phyloP scores from a whole-genome alignment of 805 yeast genomes.

The Saccharomycopsis fibuligera region DNA sequence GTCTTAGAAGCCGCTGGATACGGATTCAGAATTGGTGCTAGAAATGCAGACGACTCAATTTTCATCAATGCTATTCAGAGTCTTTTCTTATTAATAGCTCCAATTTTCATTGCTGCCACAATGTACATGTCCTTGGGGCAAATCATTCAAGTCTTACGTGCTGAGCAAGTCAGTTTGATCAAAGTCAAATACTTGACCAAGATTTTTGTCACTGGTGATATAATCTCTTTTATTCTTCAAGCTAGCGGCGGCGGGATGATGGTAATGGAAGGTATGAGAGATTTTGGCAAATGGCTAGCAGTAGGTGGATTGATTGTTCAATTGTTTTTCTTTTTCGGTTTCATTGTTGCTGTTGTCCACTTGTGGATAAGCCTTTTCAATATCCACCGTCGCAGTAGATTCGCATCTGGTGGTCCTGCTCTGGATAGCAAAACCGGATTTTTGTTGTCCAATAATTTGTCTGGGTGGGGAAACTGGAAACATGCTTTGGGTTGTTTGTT shows the following conservation, averaged over 20 bases:
- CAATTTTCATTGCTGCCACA: conserved; percentile 29
- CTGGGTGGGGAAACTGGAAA: too few relatives aligned
- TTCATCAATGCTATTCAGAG: conserved; percentile 24
- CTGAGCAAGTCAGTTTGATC: conserved; percentile 22
- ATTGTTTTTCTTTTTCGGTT: conserved; percentile 28
- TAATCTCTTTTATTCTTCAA: conserved; percentile 28
- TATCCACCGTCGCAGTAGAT: too few relatives aligned
- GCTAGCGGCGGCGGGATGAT: conserved; percentile 30
- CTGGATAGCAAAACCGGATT: too few relatives aligned
- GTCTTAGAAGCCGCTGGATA: conserved; percentile 27
- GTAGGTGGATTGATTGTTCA: conserved; percentile 30
- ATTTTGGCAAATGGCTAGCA: conserved; percentile 25
- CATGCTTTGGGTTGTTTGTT: conserved; percentile 20
- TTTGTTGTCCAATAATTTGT: too few relatives aligned
- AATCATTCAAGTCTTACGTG: conserved; percentile 23
- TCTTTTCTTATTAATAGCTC: conserved; percentile 28
- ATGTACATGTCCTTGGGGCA: conserved; percentile 30
- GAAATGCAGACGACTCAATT: conserved; percentile 13
- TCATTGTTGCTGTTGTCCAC: conserved; percentile 22
- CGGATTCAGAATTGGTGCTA: conserved; percentile 24
- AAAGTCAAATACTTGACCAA: conserved; percentile 25
- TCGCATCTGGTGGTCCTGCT: conserved; percentile 2
- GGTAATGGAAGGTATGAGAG: conserved; percentile 14
- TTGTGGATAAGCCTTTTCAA: too few relatives aligned
- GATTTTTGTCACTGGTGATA: conserved; percentile 30